Conservation (phyloP, 1,139 yeast genomes). For the Candida sanyaensis region DNA sequence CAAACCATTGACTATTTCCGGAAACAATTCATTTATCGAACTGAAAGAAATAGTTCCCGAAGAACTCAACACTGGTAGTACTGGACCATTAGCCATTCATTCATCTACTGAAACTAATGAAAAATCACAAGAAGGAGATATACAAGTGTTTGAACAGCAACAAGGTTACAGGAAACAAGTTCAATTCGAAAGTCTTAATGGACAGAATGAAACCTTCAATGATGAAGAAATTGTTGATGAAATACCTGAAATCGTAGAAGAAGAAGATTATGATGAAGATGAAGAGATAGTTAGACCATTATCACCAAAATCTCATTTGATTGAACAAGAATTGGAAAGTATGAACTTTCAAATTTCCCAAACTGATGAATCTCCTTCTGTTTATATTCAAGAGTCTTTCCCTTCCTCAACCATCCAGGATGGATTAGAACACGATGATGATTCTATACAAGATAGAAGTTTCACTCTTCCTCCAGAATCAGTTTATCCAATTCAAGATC, state of each 20-base stretch:
- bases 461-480: background rate
- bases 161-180: background rate
- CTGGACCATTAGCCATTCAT: background rate
- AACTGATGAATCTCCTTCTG: slow-evolving; percentile 15
- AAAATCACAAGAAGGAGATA: background rate
- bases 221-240: background rate
- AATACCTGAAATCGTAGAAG: background rate
- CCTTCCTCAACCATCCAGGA: background rate
- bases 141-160: background rate
- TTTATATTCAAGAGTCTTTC: slow-evolving; percentile 8
- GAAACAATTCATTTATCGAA: background rate
- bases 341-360: slow-evolving; percentile 23
- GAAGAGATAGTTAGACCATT: slow-evolving; percentile 23
- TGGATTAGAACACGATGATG: background rate
- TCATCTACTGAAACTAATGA: background rate
- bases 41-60: background rate
- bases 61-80: background rate
- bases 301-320: slow-evolving; percentile 32
- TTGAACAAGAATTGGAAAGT: slow-evolving; percentile 31
- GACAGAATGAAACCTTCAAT: background rate
- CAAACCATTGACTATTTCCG: background rate
- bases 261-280: too few species aligned
- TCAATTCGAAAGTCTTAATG: background rate
- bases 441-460: background rate
- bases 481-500: background rate